Base-by-base conservation (phyloP, 139 green algal species). In the Desmodesmus armatus region DNA sequence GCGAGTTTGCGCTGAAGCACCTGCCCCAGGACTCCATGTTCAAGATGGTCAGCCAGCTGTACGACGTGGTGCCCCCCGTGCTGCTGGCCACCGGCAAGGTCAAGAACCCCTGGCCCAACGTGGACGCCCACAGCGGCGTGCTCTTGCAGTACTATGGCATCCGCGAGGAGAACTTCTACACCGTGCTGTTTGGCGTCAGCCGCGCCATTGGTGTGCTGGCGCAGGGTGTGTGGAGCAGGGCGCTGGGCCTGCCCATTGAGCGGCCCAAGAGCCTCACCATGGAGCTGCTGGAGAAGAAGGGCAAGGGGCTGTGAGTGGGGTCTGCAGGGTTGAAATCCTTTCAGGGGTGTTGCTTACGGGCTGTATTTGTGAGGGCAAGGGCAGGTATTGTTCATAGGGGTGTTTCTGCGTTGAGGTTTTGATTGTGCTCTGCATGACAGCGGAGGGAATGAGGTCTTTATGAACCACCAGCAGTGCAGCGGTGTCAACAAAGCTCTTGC, bases 31-130 rank as follows among this genome's bases (percentile, higher is more conserved):
- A 99, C 89, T 89, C 93, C 2, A 87, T 98, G 65, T 99, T 99
- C 93, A 96, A 97, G 91, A 91, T 99, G 73, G 95, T 98, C 35
- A 90, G 86, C 62, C 69, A 93, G 53, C 89, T 98, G 60, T 98
- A 98, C 87, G 93, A 98, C 73, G 95, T 99, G n/a, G 97, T 99
- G 51, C 96, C 97, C 19, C 89, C 91, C 49, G 93, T 99, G 53
- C 94, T 99, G 40, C 82, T 82, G 11, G 84, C 95, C 86, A 98
- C 94, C 0, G 97, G 97, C 82, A 99, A 99, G 92, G 96, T 98
- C 63, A 97, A 98, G 90, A 99, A 99, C 91, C 97, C 97, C 2
- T 99, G 96, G 96, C 97, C 97, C 29, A 99, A 99, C 87, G 97
- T 99, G 47, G 97, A 99, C 82, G 97, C 97, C 23, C 97, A 99